These are phyloP conservation scores for Blastomyces percursus DNA, from an alignment of 2,329 filamentous ascomycete species.

Conservation along the genomic window DNA sequence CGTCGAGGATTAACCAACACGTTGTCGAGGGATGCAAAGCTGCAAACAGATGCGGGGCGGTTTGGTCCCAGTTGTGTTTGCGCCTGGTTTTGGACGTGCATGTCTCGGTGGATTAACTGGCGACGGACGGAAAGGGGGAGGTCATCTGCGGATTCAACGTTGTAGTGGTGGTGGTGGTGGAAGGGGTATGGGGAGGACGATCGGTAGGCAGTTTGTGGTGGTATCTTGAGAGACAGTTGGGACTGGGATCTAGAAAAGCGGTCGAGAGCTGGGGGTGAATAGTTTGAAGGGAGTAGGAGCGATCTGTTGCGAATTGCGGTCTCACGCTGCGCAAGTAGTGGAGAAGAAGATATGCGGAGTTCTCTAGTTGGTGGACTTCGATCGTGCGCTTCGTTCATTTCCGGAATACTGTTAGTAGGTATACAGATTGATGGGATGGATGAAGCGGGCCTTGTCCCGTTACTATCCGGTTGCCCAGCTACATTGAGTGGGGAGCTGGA, in stretches of 20 bases:
- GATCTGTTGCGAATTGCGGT: conserved; percentile 34
- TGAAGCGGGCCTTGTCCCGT: neutral
- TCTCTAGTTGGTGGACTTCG: neutral
- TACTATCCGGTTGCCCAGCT: neutral
- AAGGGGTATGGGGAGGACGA: neutral
- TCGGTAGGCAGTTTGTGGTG: neutral
- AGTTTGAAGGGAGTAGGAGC: neutral
- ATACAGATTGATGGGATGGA: neutral
- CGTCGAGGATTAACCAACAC: neutral
- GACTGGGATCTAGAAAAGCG: neutral
- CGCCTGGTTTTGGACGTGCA: neutral
- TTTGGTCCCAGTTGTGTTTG: neutral
- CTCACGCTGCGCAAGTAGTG: conserved; percentile 47
- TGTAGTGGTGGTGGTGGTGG: too few relatives aligned
- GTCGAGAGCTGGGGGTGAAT: neutral
- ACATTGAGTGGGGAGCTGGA: neutral
- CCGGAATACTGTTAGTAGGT: neutral
- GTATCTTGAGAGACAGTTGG: neutral
- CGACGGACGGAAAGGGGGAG: conserved; percentile 60
- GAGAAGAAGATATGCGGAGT: neutral
- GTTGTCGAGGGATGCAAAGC: neutral
- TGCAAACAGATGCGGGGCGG: neutral
- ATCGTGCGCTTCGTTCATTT: neutral
- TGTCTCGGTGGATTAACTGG: conserved; percentile 47
- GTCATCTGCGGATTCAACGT: conserved; percentile 41